Percentiles rank a stretch among this genome's conserved stretches.
These are phyloP conservation scores for Ustilago trichophora DNA, from an alignment of 1,284 basidiomycete species.

Conservation along the genomic window DNA sequence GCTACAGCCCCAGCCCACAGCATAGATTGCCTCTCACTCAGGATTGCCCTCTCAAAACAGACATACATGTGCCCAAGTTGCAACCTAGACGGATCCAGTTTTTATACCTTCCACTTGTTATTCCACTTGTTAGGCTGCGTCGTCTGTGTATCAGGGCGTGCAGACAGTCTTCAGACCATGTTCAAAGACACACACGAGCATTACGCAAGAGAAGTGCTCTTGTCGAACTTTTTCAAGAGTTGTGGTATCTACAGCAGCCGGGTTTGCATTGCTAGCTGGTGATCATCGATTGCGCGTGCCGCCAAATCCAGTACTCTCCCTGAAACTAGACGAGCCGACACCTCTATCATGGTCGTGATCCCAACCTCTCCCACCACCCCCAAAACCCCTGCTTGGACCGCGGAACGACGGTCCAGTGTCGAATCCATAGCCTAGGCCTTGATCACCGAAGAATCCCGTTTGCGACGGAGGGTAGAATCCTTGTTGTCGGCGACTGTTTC, in stretches of 20 bases:
- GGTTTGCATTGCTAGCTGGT: too few species aligned
- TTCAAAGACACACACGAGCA: too few species aligned
- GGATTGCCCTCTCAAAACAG: too few species aligned
- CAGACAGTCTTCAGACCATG: too few species aligned
- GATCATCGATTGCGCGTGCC: constrained; percentile 48
- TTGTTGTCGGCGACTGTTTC: constrained; percentile 1
- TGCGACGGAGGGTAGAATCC: background rate
- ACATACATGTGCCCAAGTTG: too few species aligned
- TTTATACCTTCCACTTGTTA: too few species aligned
- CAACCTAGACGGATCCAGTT: background rate
- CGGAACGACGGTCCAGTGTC: background rate
- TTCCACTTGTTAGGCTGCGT: too few species aligned
- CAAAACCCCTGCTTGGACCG: background rate
- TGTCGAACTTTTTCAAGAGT: too few species aligned
- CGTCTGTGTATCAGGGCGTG: too few species aligned
- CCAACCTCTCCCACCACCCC: constrained; percentile 2
- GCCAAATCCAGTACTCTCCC: constrained; percentile 49
- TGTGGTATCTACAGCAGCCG: too few species aligned
- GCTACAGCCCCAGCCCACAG: constrained; percentile 1
- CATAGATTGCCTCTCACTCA: too few species aligned
- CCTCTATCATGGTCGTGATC: constrained; percentile 20
- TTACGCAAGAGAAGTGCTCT: too few species aligned
- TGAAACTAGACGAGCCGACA: background rate
- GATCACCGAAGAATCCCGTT: background rate
- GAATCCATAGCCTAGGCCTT: background rate